Evolutionary conservation across 2,329 filamentous ascomycete genomes (phyloP).

Genomic region (Fusarium subglutinans): DNA sequence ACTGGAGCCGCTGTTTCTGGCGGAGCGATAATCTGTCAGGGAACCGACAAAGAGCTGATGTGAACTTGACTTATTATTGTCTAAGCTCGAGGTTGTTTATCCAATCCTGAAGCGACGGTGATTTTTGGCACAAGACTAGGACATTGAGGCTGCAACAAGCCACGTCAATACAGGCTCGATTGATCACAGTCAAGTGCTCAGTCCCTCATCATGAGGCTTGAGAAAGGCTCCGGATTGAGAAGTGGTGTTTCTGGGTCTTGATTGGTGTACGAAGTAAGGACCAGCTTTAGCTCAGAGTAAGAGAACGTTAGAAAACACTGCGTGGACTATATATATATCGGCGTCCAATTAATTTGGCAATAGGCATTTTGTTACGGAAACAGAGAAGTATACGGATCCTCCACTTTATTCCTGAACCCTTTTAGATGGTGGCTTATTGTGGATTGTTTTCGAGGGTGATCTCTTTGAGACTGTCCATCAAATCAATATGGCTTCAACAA

Average conservation of each 20-base stretch:
- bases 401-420: background rate
- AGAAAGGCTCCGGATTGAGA: background rate
- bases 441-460: conserved; percentile 2
- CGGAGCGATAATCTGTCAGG: conserved; percentile 8
- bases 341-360: background rate
- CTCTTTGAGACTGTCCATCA: conserved; percentile 14
- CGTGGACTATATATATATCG: background rate
- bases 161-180: conserved; percentile 17
- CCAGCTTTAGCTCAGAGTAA: background rate
- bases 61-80: conserved; percentile 20
- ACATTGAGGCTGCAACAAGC: conserved; percentile 14
- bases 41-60: conserved; percentile 9
- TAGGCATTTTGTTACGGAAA: background rate
- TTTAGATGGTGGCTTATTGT: conserved; percentile 17
- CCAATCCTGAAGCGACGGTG: conserved; percentile 17
- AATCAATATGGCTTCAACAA: conserved; percentile 4
- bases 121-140: conserved; percentile 15
- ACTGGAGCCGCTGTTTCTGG: conserved; percentile 11
- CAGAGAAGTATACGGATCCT: background rate
- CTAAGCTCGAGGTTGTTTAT: background rate
- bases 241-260: background rate
- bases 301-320: background rate
- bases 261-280: background rate
- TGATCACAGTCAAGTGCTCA: conserved; percentile 2
- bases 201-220: conserved; percentile 15